Percentiles rank a stretch among this genome's conserved stretches.
Evolutionary conservation across 1,284 basidiomycete genomes (phyloP).

Genomic region (Sanghuangporus baumii): DNA sequence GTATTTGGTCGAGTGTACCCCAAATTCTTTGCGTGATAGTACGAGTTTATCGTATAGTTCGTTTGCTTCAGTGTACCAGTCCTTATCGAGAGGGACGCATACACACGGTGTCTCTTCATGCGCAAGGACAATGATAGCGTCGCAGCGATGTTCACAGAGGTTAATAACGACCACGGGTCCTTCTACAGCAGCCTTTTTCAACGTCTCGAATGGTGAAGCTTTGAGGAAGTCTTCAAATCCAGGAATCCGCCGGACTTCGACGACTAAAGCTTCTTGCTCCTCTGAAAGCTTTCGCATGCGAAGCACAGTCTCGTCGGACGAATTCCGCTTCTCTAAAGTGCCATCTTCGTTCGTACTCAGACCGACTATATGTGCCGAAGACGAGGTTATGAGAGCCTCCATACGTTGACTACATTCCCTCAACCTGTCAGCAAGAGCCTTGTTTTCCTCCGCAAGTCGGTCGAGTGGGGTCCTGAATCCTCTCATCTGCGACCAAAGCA

Average conservation of each 20-base stretch:
- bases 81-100: not conserved
- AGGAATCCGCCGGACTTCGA: constrained; percentile 6
- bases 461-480: not conserved
- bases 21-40: not conserved
- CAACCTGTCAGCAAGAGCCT: not conserved
- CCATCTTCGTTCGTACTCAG: not conserved
- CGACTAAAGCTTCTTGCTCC: constrained; percentile 5
- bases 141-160: constrained; percentile 1
- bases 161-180: constrained; percentile 12
- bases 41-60: not conserved
- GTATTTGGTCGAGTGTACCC: constrained; percentile 7
- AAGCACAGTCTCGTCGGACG: not conserved
- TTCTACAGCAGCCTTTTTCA: constrained; percentile 13
- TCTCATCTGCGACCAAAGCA: constrained; percentile 5
- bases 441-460: not conserved
- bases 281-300: not conserved
- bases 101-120: not conserved
- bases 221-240: constrained; percentile 13
- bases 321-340: not conserved
- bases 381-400: not conserved
- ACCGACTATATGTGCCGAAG: not conserved
- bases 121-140: not conserved
- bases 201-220: constrained; percentile 1
- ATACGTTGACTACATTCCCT: not conserved
- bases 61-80: not conserved